These are phyloP conservation scores for Firmiana major DNA, from an alignment of 345 rosid genomes.

Conservation along the genomic window DNA sequence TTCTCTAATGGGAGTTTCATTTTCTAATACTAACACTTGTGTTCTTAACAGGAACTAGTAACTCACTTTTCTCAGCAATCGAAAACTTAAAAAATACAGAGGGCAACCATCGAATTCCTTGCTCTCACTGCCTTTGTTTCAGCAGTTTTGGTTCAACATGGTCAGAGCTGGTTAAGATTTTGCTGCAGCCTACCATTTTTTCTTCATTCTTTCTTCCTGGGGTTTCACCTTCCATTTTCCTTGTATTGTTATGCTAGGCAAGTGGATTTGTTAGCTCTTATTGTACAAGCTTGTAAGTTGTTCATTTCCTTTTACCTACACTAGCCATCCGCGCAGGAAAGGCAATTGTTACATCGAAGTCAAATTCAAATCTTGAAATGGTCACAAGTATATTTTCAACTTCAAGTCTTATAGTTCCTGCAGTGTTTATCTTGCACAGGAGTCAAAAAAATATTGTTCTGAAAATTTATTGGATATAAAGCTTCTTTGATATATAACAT, in stretches of 20 bases:
- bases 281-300: conserved; percentile 14
- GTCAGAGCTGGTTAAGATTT: conserved; percentile 15
- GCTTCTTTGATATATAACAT: background rate
- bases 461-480: background rate
- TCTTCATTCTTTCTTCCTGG: background rate
- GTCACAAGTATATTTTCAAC: background rate
- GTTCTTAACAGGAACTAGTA: conserved; percentile 56
- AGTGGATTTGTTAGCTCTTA: conserved; percentile 10
- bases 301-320: background rate
- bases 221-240: conserved; percentile 12
- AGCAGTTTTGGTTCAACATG: conserved; percentile 7
- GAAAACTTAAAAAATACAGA: conserved; percentile 29
- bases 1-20: background rate
- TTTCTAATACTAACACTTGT: background rate
- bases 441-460: background rate
- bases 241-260: conserved; percentile 6
- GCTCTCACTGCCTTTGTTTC: conserved; percentile 11
- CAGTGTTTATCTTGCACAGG: background rate
- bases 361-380: conserved; percentile 6
- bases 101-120: conserved; percentile 4
- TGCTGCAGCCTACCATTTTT: conserved; percentile 8
- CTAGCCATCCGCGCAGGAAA: background rate
- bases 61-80: conserved; percentile 48
- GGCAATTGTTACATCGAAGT: conserved; percentile 9
- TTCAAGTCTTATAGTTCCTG: background rate